These are phyloP conservation scores for Solanum ossicruentum DNA, from an alignment of 257 asterid genomes.

Conservation along the genomic window DNA sequence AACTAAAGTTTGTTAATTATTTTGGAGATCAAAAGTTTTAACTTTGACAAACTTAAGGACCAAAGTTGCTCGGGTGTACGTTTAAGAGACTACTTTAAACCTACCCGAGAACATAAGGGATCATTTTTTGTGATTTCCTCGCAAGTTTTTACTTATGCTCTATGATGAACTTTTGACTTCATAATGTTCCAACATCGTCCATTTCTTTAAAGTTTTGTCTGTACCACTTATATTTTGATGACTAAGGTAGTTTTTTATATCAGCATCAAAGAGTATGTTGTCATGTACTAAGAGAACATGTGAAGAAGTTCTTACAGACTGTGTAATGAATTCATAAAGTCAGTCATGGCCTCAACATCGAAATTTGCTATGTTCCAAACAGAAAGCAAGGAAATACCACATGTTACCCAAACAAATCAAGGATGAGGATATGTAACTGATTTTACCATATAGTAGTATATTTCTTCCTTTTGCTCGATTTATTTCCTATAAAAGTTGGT, in stretches of 20 bases:
- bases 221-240: neutral
- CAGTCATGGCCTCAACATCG: neutral
- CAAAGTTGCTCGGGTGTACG: neutral
- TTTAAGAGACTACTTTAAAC: neutral
- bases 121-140: neutral
- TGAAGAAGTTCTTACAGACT: neutral
- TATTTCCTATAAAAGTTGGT: neutral
- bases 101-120: neutral
- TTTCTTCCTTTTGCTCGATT: neutral
- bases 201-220: neutral
- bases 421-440: neutral
- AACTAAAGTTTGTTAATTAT: neutral
- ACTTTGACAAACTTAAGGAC: neutral
- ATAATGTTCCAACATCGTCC: neutral
- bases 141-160: neutral
- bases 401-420: neutral
- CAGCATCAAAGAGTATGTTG: neutral
- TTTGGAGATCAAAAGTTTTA: neutral
- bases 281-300: neutral
- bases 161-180: neutral
- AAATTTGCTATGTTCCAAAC: neutral
- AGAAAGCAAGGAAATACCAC: neutral
- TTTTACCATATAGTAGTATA: neutral
- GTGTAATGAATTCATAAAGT: neutral
- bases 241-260: neutral